Percentiles rank a stretch among this genome's conserved stretches.
Conservation (phyloP, 768 basidiomycete species). For the Macrolepiota albuminosa region DNA sequence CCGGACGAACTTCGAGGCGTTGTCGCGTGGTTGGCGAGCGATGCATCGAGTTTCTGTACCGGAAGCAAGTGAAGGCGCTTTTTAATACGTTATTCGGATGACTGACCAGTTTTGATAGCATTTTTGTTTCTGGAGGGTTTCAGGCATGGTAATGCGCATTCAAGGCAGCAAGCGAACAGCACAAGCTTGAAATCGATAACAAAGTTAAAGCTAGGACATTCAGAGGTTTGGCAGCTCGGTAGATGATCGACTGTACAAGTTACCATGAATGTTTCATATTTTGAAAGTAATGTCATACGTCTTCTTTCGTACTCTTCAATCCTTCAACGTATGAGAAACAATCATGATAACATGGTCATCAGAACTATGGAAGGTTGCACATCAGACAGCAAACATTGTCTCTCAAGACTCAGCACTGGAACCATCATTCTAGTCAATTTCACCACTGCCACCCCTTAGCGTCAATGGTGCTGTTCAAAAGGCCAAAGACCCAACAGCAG, state of each 20-base stretch:
- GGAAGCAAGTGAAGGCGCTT: slow-evolving; percentile 62
- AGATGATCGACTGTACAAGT: not conserved
- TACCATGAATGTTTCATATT: not conserved
- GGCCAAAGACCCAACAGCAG: slow-evolving; percentile 26
- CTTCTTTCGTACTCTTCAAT: not conserved
- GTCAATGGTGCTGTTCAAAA: slow-evolving; percentile 47
- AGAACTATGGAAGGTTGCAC: no score
- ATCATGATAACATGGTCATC: no score
- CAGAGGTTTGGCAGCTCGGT: not conserved
- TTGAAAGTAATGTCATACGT: not conserved
- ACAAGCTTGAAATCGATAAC: no score
- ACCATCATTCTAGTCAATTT: slow-evolving; percentile 33
- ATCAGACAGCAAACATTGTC: no score
- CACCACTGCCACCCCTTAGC: slow-evolving; percentile 57
- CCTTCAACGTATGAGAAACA: not conserved
- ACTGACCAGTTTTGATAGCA: slow-evolving; percentile 29
- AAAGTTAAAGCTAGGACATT: not conserved
- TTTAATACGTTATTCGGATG: not conserved
- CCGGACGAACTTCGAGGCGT: slow-evolving; percentile 72
- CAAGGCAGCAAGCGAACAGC: not conserved
- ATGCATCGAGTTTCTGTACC: slow-evolving; percentile 74
- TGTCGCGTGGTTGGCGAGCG: slow-evolving; percentile 64
- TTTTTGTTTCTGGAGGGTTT: slow-evolving; percentile 57
- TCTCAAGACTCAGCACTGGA: no score
- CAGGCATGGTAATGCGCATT: slow-evolving; percentile 44